Conservation (phyloP, 2,329 filamentous ascomycete genomes). For the Ceratocystis papillata region DNA sequence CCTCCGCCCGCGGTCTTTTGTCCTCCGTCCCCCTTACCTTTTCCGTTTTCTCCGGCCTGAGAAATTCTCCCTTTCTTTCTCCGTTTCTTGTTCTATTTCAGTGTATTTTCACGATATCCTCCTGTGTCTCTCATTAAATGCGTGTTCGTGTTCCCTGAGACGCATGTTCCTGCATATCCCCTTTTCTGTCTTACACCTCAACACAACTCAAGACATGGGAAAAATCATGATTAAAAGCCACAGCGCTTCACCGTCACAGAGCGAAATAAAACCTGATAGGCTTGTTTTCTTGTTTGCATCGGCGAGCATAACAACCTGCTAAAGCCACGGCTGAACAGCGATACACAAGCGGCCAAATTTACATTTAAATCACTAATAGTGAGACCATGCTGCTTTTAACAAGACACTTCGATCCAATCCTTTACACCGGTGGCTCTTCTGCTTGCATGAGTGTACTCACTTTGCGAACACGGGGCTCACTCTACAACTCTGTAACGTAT, state of each 20-base stretch:
- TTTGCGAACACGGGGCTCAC: neutral
- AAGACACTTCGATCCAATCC: neutral
- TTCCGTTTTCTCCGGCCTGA: neutral
- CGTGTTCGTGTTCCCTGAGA: slow-evolving; percentile 6
- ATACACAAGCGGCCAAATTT: neutral
- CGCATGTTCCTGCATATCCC: slow-evolving; percentile 11
- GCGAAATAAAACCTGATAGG: neutral
- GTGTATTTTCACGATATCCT: neutral
- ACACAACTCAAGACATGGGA: neutral
- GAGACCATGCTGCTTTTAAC: neutral
- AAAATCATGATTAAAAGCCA: neutral
- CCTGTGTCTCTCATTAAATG: neutral
- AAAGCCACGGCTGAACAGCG: neutral
- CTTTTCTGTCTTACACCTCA: neutral
- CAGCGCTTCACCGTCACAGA: neutral
- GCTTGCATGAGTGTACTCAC: neutral
- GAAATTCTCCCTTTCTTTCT: neutral
- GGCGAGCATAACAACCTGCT: neutral
- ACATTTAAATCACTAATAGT: neutral
- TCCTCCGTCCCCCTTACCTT: neutral
- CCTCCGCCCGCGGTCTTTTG: neutral
- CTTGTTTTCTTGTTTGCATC: neutral
- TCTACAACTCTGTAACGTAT: neutral
- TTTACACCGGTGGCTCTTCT: neutral
- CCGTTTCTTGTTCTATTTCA: neutral